Percentiles rank a stretch among this genome's conserved stretches.
Conservation (phyloP, 2,329 filamentous ascomycete species). For the Neurospora sp. region DNA sequence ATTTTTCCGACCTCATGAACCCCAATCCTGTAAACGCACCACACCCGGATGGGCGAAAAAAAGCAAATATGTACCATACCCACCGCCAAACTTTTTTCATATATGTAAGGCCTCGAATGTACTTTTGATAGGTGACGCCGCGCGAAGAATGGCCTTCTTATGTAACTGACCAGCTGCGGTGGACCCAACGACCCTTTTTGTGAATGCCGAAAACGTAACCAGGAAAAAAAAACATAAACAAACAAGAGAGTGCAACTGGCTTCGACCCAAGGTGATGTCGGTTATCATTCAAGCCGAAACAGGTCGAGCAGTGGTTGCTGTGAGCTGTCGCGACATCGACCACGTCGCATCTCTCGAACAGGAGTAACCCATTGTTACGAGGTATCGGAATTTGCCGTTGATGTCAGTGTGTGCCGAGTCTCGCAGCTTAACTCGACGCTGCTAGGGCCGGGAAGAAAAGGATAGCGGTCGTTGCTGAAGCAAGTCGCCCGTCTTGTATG, state of each 20-base stretch:
- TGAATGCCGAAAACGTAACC: not conserved
- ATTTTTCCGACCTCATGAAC: conserved; percentile 14
- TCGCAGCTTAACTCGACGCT: not conserved
- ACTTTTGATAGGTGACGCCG: not conserved
- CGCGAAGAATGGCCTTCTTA: not conserved
- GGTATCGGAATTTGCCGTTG: not conserved
- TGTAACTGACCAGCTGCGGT: not conserved
- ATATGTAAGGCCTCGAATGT: not conserved
- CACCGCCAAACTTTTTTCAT: conserved; percentile 14
- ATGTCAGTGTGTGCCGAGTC: not conserved
- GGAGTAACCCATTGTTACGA: not conserved
- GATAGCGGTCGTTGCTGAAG: not conserved
- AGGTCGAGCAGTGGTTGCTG: not conserved
- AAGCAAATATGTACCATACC: conserved; percentile 16
- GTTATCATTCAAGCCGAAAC: not conserved
- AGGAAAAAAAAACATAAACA: not conserved
- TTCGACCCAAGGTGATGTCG: not conserved
- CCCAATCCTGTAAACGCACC: conserved; percentile 4
- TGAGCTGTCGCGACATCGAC: not conserved
- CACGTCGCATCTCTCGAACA: not conserved
- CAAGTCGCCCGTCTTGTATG: not conserved
- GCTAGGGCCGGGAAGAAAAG: not conserved
- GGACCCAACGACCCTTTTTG: not conserved
- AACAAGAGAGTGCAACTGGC: not conserved
- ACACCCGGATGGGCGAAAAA: conserved; percentile 5